These are phyloP conservation scores for Alternaria panax DNA, from an alignment of 2,329 filamentous ascomycete genomes.

Conservation along the genomic window DNA sequence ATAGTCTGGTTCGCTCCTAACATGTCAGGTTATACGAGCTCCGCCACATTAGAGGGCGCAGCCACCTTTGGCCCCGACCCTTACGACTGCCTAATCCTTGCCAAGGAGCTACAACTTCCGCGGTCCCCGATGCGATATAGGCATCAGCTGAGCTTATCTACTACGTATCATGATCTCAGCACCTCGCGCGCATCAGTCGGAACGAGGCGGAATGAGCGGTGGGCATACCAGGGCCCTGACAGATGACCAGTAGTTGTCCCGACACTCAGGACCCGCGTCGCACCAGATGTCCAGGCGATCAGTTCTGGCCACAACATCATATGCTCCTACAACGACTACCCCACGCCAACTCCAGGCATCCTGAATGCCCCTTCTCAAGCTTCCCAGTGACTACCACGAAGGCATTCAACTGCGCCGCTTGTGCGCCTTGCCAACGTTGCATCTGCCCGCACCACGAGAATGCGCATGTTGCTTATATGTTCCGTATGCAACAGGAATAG, in stretches of 20 bases:
- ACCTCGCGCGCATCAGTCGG: background rate
- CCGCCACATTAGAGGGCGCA: conserved; percentile 22
- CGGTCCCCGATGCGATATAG: conserved; percentile 16
- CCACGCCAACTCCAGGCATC: background rate
- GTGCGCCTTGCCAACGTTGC: background rate
- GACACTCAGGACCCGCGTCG: conserved; percentile 5
- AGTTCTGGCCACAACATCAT: background rate
- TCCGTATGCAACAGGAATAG: background rate
- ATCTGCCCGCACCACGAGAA: background rate
- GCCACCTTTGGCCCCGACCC: conserved; percentile 12
- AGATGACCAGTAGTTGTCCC: conserved; percentile 9
- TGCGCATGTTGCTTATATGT: background rate
- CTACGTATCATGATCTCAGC: background rate
- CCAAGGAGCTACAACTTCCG: conserved; percentile 15
- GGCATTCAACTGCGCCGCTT: background rate
- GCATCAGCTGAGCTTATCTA: conserved; percentile 23
- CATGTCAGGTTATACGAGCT: conserved; percentile 12
- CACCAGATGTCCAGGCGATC: conserved; percentile 10
- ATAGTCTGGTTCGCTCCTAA: background rate
- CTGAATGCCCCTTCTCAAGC: background rate
- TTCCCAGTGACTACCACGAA: background rate
- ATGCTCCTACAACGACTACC: background rate
- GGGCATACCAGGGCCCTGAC: background rate
- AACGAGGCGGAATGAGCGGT: conserved; percentile 4
- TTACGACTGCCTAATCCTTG: conserved; percentile 17